phyloP scores from a whole-genome alignment of 768 basidiomycete genomes.

The Stropharia rugosoannulata region DNA sequence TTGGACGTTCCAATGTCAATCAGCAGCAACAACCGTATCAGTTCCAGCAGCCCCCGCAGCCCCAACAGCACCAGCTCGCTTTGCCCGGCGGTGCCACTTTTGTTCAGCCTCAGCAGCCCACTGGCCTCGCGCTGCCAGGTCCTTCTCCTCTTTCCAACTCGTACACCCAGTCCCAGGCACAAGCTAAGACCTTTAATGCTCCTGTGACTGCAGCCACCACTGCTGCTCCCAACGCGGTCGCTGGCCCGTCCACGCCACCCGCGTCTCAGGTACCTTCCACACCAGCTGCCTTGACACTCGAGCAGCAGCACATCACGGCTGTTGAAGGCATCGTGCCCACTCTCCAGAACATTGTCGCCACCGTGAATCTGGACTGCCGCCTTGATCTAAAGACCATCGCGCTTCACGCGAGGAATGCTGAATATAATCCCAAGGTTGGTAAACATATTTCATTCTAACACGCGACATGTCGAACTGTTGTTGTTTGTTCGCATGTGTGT shows the following conservation, averaged over 20 bases:
- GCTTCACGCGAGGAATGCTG: slow-evolving; percentile 95
- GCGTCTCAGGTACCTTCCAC: slow-evolving; percentile 61
- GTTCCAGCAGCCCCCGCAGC: slow-evolving; percentile 36
- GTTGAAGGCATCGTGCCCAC: slow-evolving; percentile 99
- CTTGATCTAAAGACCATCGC: slow-evolving; percentile 99
- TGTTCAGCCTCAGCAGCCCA: slow-evolving; percentile 32
- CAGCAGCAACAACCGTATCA: slow-evolving; percentile 46
- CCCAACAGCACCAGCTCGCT: slow-evolving; percentile 45
- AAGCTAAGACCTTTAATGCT: slow-evolving; percentile 24
- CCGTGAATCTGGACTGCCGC: slow-evolving; percentile 95
- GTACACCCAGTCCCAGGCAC: slow-evolving; percentile 39
- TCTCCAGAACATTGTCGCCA: slow-evolving; percentile 98
- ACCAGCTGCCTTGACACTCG: slow-evolving; percentile 74
- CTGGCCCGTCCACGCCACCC: slow-evolving; percentile 59
- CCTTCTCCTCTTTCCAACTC: slow-evolving; percentile 60
- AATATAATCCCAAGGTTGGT: slow-evolving; percentile 99
- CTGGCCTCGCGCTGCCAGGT: slow-evolving; percentile 45
- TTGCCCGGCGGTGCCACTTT: slow-evolving; percentile 60
- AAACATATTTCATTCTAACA: slow-evolving; percentile 39
- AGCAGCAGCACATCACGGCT: slow-evolving; percentile 94
- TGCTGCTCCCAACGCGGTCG: slow-evolving; percentile 38
- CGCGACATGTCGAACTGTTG: slow-evolving; percentile 61
- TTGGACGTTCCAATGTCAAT: slow-evolving; percentile 61
- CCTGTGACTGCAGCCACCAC: slow-evolving; percentile 21
- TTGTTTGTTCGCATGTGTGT: slow-evolving; percentile 50